A percentile compares a stretch with the other conserved stretches of the same genome.
phyloP scores from a whole-genome alignment of 75 land plant species.

The Pinus albicaulis region DNA sequence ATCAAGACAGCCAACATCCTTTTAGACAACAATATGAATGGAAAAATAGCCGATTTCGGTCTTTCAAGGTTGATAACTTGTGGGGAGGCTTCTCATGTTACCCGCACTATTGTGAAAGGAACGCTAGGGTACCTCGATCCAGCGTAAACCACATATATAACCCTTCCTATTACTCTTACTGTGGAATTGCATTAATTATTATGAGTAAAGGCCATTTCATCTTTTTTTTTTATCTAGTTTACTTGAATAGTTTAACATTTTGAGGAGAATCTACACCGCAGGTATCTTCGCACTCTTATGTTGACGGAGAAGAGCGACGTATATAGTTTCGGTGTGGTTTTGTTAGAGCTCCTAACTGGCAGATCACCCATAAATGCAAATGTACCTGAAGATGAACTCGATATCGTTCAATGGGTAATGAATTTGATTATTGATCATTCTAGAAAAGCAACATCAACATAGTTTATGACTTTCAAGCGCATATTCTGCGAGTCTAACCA shows the following conservation, averaged over 20 bases:
- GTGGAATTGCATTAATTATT: too few species aligned
- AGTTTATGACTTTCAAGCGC: too few species aligned
- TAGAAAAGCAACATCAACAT: too few species aligned
- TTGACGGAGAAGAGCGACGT: slow-evolving; percentile 16
- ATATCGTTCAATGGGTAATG: background rate
- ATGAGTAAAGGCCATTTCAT: background rate
- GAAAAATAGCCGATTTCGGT: slow-evolving; percentile 35
- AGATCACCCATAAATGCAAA: background rate
- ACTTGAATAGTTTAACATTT: too few species aligned
- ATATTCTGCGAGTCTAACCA: too few species aligned
- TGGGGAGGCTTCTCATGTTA: slow-evolving; percentile 19
- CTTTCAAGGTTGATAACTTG: slow-evolving; percentile 25
- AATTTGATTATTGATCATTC: background rate
- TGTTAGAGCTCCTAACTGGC: slow-evolving; percentile 1
- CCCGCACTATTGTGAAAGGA: slow-evolving; percentile 22
- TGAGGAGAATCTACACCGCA: background rate
- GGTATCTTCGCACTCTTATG: background rate
- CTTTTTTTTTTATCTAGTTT: too few species aligned
- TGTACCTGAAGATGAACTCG: background rate
- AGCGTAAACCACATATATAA: slow-evolving; percentile 15
- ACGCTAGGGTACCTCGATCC: slow-evolving; percentile 37
- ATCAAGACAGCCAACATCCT: slow-evolving; percentile 37
- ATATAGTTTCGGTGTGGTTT: slow-evolving; percentile 18
- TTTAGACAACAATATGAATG: slow-evolving; percentile 25
- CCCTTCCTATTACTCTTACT: too few species aligned